These are phyloP conservation scores for Malassezia obtusa DNA, from an alignment of 1,284 basidiomycete species.

Conservation along the genomic window DNA sequence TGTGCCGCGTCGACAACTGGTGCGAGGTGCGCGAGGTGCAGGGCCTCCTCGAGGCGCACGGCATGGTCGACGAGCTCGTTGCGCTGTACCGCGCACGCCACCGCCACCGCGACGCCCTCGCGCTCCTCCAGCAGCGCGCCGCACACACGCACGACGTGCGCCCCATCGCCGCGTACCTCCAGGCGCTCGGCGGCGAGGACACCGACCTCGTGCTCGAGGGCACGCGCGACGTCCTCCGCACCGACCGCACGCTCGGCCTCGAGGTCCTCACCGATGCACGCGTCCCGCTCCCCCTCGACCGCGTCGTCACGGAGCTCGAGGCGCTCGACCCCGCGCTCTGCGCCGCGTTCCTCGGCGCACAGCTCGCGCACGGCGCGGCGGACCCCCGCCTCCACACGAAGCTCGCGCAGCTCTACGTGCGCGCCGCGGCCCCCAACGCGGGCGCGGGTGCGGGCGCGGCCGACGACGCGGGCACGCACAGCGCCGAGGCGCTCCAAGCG, in stretches of 20 bases:
- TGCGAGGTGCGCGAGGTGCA: constrained; percentile 93
- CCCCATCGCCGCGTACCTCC: constrained; percentile 79
- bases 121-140: constrained; percentile 59
- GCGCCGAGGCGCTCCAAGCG: constrained; percentile 53
- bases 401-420: constrained; percentile 71
- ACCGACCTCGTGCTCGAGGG: constrained; percentile 33
- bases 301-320: constrained; percentile 55
- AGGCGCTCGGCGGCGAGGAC: constrained; percentile 59
- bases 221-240: constrained; percentile 75
- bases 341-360: constrained; percentile 72
- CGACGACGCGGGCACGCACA: neutral
- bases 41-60: constrained; percentile 67
- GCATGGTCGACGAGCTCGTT: constrained; percentile 83
- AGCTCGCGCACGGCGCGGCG: constrained; percentile 68
- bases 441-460: constrained; percentile 25
- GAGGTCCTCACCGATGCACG: constrained; percentile 82
- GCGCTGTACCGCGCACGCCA: constrained; percentile 87
- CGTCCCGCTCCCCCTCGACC: constrained; percentile 53
- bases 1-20: constrained; percentile 90
- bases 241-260: constrained; percentile 63
- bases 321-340: constrained; percentile 57
- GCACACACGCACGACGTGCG: constrained; percentile 67
- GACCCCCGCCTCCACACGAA: constrained; percentile 70
- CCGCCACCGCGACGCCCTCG: constrained; percentile 82
- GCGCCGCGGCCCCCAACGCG: constrained; percentile 58